Conservation (phyloP, 768 basidiomycete genomes). For the Leccinum ochraceum region DNA sequence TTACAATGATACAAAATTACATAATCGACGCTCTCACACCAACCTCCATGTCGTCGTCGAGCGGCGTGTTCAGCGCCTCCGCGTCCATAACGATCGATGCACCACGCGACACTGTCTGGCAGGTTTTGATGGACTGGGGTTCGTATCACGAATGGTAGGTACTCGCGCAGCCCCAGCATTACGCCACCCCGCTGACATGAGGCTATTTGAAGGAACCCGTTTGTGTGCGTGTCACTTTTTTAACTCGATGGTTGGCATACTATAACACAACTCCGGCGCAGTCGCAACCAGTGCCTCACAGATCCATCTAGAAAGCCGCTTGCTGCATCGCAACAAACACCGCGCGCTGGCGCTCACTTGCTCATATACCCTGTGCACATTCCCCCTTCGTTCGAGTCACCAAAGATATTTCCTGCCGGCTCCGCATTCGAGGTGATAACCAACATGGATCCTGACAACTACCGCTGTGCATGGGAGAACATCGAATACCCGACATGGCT, state of each 20-base stretch:
- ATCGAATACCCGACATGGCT: conserved; percentile 45
- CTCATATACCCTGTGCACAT: conserved; percentile 55
- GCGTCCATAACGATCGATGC: conserved; percentile 60
- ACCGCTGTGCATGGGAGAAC: conserved; percentile 59
- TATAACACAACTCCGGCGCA: conserved; percentile 20
- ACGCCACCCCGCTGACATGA: conserved; percentile 4
- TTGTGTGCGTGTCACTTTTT: conserved; percentile 40
- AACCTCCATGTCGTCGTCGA: conserved; percentile 22
- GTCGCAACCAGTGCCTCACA: conserved; percentile 50
- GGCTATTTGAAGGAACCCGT: conserved; percentile 57
- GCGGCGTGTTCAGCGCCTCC: conserved; percentile 48
- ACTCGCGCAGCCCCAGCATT: not conserved
- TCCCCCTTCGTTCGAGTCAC: conserved; percentile 55
- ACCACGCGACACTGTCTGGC: conserved; percentile 61
- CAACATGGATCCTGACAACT: conserved; percentile 50
- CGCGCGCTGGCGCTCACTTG: conserved; percentile 49
- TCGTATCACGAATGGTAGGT: conserved; percentile 64
- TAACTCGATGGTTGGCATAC: not conserved
- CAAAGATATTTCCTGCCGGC: conserved; percentile 32
- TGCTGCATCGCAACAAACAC: conserved; percentile 45
- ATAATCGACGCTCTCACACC: conserved; percentile 5
- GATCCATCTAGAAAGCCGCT: conserved; percentile 44
- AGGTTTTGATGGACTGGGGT: conserved; percentile 57
- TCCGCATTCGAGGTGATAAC: conserved; percentile 50
- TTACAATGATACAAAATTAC: conserved; percentile 31